phyloP scores from a whole-genome alignment of 768 basidiomycete genomes.

The Trametes coccinea region DNA sequence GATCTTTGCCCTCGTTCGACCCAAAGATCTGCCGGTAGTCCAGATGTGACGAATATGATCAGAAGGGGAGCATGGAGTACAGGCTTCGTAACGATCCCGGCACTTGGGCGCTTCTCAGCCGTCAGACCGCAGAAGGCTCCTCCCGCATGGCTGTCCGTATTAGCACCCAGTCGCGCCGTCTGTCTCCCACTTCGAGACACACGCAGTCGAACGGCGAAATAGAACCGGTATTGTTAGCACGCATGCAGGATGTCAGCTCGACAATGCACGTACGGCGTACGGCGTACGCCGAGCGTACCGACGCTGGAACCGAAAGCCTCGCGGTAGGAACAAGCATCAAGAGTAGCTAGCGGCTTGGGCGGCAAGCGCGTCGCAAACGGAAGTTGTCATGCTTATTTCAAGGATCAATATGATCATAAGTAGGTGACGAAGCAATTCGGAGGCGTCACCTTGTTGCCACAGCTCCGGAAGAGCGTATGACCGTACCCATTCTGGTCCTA shows the following conservation, averaged over 20 bases:
- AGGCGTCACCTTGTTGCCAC: constrained; percentile 7
- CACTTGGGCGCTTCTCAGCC: background rate
- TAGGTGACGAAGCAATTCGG: constrained; percentile 3
- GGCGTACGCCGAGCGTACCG: constrained; percentile 1
- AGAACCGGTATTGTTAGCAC: background rate
- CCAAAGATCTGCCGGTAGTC: background rate
- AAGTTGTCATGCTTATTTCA: background rate
- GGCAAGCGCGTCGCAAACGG: background rate
- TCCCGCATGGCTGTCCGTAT: no score
- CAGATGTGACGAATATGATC: constrained; percentile 4
- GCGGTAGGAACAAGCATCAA: background rate
- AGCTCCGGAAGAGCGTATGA: constrained; percentile 7
- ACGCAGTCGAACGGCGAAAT: no score
- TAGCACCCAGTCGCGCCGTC: no score
- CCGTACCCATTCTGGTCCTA: background rate
- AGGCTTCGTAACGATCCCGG: background rate
- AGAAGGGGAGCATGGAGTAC: background rate
- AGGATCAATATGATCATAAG: constrained; percentile 13
- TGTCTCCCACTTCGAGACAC: no score
- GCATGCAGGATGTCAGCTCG: background rate
- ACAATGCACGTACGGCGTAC: background rate
- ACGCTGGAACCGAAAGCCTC: background rate
- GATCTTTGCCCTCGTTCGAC: background rate
- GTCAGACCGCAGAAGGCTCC: background rate
- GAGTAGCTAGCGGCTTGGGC: no score